These are phyloP conservation scores for Theobroma grandiflorum DNA, from an alignment of 441 rosid genomes.

Conservation along the genomic window DNA sequence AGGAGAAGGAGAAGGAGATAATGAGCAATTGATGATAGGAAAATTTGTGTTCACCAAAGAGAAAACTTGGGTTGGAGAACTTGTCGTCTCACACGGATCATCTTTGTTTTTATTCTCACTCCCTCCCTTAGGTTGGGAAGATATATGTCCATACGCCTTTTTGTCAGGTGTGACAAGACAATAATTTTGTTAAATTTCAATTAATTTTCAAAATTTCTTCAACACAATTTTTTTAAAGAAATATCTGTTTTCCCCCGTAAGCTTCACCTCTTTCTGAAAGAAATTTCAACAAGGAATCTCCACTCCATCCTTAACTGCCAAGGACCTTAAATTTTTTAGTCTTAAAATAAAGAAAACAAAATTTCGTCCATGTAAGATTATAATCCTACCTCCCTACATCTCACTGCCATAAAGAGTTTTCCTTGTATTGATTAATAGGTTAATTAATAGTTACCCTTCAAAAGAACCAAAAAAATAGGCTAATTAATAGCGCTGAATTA, in stretches of 20 bases:
- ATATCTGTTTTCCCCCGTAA: too few relatives aligned
- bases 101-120: background rate
- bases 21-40: slow-evolving; percentile 25
- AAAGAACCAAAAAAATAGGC: too few relatives aligned
- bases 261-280: too few relatives aligned
- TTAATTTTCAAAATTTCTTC: background rate
- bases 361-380: too few relatives aligned
- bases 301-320: background rate
- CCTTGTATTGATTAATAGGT: too few relatives aligned
- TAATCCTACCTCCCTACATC: too few relatives aligned
- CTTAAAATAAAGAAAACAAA: too few relatives aligned
- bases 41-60: slow-evolving; percentile 4
- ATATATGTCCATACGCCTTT: background rate
- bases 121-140: background rate
- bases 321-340: too few relatives aligned
- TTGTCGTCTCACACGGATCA: background rate
- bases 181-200: background rate
- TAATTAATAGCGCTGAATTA: too few relatives aligned
- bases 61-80: background rate
- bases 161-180: background rate
- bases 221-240: background rate
- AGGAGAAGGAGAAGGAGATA: background rate
- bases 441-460: too few relatives aligned
- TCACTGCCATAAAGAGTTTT: too few relatives aligned
- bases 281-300: background rate